A percentile compares a stretch with the other conserved stretches of the same genome.
phyloP scores from a whole-genome alignment of 2,329 filamentous ascomycete species.

The Penicillium sp. region DNA sequence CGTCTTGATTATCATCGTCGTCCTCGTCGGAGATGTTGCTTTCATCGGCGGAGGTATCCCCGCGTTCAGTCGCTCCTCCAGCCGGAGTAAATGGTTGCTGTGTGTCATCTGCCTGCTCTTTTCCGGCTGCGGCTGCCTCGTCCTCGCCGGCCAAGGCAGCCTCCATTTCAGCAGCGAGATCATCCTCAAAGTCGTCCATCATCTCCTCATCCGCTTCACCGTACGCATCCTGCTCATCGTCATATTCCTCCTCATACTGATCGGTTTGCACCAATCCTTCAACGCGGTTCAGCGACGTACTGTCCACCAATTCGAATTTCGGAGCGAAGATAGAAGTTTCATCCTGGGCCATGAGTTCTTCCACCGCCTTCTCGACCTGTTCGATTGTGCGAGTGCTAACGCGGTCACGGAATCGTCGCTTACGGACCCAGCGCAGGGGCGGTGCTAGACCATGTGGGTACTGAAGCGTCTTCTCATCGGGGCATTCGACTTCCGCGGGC shows the following conservation, averaged over 20 bases:
- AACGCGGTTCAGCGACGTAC: conserved; percentile 45
- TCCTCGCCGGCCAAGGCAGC: conserved; percentile 42
- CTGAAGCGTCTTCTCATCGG: conserved; percentile 58
- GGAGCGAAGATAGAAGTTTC: conserved; percentile 55
- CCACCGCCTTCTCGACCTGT: conserved; percentile 75
- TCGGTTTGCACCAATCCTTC: conserved; percentile 44
- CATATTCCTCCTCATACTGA: conserved; percentile 48
- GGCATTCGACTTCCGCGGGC: conserved; percentile 63
- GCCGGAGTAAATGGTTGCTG: conserved; percentile 34
- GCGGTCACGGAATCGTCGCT: conserved; percentile 77
- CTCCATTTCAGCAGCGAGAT: conserved; percentile 45
- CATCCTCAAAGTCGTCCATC: conserved; percentile 41
- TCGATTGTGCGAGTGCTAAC: conserved; percentile 79
- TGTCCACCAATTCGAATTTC: conserved; percentile 62
- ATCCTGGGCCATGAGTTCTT: conserved; percentile 68
- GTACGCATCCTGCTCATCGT: conserved; percentile 50
- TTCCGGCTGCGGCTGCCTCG: conserved; percentile 21
- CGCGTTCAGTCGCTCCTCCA: conserved; percentile 15
- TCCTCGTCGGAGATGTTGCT: conserved; percentile 39
- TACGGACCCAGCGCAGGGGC: conserved; percentile 79
- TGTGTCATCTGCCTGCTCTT: conserved; percentile 30
- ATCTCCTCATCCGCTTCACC: conserved; percentile 47
- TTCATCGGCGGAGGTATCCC: conserved; percentile 43
- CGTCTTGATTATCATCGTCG: conserved; percentile 35
- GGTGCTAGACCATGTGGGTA: conserved; percentile 86